A percentile compares a stretch with the other conserved stretches of the same genome.
Evolutionary conservation across 2,329 filamentous ascomycete species (phyloP).

Genomic region (Stagonosporopsis tanaceti): DNA sequence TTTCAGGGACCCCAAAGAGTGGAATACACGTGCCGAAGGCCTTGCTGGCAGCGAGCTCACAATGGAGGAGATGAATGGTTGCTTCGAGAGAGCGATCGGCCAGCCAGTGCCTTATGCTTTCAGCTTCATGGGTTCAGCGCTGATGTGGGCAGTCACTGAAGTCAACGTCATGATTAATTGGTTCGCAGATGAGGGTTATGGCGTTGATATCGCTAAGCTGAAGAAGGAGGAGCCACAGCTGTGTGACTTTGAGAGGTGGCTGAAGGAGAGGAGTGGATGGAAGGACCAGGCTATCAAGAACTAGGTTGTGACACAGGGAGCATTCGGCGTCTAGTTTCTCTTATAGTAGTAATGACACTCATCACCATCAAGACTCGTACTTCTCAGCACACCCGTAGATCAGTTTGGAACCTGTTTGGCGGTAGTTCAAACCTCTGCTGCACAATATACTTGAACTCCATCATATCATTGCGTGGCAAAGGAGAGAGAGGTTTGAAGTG

Average conservation of each 20-base stretch:
- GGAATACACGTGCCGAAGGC: constrained; percentile 55
- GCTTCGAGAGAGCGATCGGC: constrained; percentile 59
- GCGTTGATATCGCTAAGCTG: constrained; percentile 55
- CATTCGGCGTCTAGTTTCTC: background rate
- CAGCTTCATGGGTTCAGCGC: constrained; percentile 48
- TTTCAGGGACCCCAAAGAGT: constrained; percentile 56
- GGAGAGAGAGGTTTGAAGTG: background rate
- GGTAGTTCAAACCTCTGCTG: background rate
- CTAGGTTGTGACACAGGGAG: background rate
- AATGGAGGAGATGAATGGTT: constrained; percentile 54
- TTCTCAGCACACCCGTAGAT: too few relatives aligned
- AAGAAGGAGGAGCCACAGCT: constrained; percentile 55
- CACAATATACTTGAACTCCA: too few relatives aligned
- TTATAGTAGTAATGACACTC: background rate
- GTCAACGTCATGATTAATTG: constrained; percentile 60
- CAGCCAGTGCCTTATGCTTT: constrained; percentile 55
- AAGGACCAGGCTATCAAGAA: constrained; percentile 29
- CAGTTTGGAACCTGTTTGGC: too few relatives aligned
- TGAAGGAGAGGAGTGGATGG: constrained; percentile 58
- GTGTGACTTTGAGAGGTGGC: constrained; percentile 58
- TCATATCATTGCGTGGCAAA: too few relatives aligned
- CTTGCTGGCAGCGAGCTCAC: constrained; percentile 63
- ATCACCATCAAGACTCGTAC: too few relatives aligned
- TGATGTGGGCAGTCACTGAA: constrained; percentile 56
- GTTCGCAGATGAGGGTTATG: constrained; percentile 59